Evolutionary conservation across 2,329 filamentous ascomycete genomes (phyloP).

Genomic region (Colletotrichum sp.): DNA sequence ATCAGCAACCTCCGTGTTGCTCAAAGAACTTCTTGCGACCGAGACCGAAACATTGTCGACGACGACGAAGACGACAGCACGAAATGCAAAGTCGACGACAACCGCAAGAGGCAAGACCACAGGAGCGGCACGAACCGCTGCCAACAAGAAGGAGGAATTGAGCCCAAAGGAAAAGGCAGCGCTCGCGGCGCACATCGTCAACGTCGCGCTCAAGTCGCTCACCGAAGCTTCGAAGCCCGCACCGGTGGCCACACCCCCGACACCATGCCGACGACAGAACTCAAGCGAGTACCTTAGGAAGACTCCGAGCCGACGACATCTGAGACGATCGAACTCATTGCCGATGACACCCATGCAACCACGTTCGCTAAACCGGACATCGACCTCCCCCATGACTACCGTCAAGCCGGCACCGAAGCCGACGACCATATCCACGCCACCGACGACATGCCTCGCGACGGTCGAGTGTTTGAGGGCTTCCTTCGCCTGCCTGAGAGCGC

Average conservation of each 20-base stretch:
- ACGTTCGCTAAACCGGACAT: conserved; percentile 63
- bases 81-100: conserved; percentile 28
- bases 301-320: conserved; percentile 35
- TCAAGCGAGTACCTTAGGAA: conserved; percentile 36
- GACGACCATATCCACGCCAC: conserved; percentile 27
- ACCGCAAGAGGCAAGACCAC: conserved; percentile 28
- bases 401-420: conserved; percentile 34
- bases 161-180: conserved; percentile 65
- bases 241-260: conserved; percentile 31
- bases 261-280: conserved; percentile 38
- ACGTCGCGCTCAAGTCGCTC: conserved; percentile 70
- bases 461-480: conserved; percentile 74
- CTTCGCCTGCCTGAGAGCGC: conserved; percentile 65
- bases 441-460: conserved; percentile 55
- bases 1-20: conserved; percentile 47
- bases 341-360: conserved; percentile 66
- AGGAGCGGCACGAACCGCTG: conserved; percentile 30
- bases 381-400: conserved; percentile 53
- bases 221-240: conserved; percentile 66
- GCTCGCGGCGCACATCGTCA: conserved; percentile 76
- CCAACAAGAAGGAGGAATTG: conserved; percentile 45
- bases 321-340: conserved; percentile 61
- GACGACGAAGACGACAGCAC: conserved; percentile 20
- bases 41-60: conserved; percentile 27
- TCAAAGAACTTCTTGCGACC: conserved; percentile 50